phyloP scores from a whole-genome alignment of 208 protist species.

The Acanthamoeba polyphaga region DNA sequence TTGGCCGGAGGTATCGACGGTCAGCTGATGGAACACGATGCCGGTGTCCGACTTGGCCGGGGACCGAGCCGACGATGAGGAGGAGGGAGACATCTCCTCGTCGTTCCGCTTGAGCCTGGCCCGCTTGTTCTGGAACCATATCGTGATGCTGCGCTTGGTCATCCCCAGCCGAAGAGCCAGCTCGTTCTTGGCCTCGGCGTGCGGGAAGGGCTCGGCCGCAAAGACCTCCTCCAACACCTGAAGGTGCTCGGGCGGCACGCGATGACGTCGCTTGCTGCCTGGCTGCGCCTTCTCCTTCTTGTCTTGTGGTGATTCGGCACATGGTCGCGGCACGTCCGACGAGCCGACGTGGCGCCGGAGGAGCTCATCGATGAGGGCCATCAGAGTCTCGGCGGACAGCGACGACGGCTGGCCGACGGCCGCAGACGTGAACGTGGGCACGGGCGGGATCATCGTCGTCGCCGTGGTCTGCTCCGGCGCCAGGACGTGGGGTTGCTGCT shows the following conservation, averaged over 20 bases:
- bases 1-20: constrained; percentile 6
- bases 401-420: neutral
- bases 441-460: neutral
- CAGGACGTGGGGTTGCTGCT: too few relatives aligned
- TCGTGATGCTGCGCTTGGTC: constrained; percentile 54
- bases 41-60: neutral
- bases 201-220: constrained; percentile 54
- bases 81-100: neutral
- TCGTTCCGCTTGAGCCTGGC: constrained; percentile 59
- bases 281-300: neutral
- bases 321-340: neutral
- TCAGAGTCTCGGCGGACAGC: neutral
- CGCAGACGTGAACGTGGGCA: neutral
- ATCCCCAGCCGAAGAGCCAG: constrained; percentile 48
- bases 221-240: constrained; percentile 56
- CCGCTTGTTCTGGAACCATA: constrained; percentile 68
- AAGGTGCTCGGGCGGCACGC: constrained; percentile 28
- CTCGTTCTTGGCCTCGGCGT: constrained; percentile 54
- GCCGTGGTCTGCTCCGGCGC: too few relatives aligned
- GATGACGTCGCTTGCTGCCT: constrained; percentile 20
- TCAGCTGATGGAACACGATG: constrained; percentile 52
- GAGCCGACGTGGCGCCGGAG: neutral
- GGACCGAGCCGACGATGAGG: neutral
- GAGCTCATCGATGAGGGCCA: constrained; percentile 30
- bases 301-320: neutral